Percentiles rank a stretch among this genome's conserved stretches.
These are phyloP conservation scores for Ophidiomyces ophidiicola DNA, from an alignment of 2,329 filamentous ascomycete genomes.

Conservation along the genomic window DNA sequence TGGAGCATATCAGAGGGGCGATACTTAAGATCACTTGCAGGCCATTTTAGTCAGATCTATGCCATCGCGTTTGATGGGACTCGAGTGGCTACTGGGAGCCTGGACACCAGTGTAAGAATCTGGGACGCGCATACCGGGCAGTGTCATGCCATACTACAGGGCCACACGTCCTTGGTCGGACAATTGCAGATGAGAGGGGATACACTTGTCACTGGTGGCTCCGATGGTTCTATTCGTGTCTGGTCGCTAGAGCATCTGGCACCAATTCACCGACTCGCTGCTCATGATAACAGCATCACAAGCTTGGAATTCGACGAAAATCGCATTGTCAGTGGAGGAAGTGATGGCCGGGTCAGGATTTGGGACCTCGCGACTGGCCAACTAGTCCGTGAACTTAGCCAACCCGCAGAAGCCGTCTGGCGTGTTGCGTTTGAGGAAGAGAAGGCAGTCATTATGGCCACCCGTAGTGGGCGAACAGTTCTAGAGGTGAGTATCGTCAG, in stretches of 20 bases:
- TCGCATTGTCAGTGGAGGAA: conserved; percentile 87
- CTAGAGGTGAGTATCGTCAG: conserved; percentile 92
- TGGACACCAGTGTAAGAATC: conserved; percentile 92
- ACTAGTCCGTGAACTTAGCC: conserved; percentile 79
- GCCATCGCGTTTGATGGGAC: conserved; percentile 94
- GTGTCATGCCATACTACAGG: conserved; percentile 84
- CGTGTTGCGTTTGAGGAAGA: conserved; percentile 96
- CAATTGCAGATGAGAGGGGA: conserved; percentile 93
- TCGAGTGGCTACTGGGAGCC: conserved; percentile 83
- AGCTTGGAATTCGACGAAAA: conserved; percentile 95
- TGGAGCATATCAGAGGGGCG: conserved; percentile 96
- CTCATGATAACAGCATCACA: conserved; percentile 96
- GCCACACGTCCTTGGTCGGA: conserved; percentile 91
- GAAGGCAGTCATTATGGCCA: conserved; percentile 91
- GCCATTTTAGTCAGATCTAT: conserved; percentile 98
- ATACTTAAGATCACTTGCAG: conserved; percentile 77
- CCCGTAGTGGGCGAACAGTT: conserved; percentile 70
- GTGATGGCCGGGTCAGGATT: conserved; percentile 94
- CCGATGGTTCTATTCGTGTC: conserved; percentile 87
- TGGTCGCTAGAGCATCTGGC: conserved; percentile 88
- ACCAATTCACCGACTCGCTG: conserved; percentile 85
- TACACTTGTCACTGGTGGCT: conserved; percentile 89
- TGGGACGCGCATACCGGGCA: conserved; percentile 86
- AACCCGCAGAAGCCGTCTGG: conserved; percentile 91
- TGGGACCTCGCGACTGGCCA: conserved; percentile 92